Base-by-base conservation (phyloP, 2,329 filamentous ascomycete genomes). In the Venturia asperata region DNA sequence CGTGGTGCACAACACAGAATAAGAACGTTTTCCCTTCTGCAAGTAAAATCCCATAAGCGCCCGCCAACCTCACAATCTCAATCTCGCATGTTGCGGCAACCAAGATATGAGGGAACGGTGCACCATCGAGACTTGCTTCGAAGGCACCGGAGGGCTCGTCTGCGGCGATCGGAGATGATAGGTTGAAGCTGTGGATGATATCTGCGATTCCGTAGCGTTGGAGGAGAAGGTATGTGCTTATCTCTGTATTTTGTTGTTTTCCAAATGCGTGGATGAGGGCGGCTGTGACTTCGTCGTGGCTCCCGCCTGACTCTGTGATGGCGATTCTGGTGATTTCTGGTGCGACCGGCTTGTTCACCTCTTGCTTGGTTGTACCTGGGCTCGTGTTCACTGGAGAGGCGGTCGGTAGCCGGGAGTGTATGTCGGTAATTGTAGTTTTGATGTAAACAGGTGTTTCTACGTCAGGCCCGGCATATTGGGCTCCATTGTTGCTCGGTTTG, bases 211-310 rank as follows among this genome's bases (percentile, higher is more conserved):
- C 68, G 56, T 69, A 73, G 62, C 71, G 70, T 3, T 69, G 69
- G 13, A 67, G 61, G 17, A 68, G 66, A 65, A 71, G 69, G 65
- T 68, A 73, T 58, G 72, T 66, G 19, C 68, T 66, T 17, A 73
- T 63, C 45, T 69, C 66, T 47, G 67, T 69, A 13, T 66, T 64
- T 13, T 66, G 67, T 37, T 70, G 69, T 4, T 69, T 69, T 27
- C 70, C 71, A 62, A 72, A 69, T 15, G 70, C 65, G 66, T 72
- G 69, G 34, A 73, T 68, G 15, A 73, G 68, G 19, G 71, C 71
- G 10, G 70, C 70, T 34, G 70, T 65, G 49, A 73, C 71, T 65
- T 73, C 71, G 67, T 73, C 71, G 68, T 73, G 71, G n/a, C 68
- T 70, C n/a, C 70, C 69, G 6, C 68, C 69, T 15, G 68, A 69